phyloP scores from a whole-genome alignment of 106 monocot species.

The Hemerocallis citrina region DNA sequence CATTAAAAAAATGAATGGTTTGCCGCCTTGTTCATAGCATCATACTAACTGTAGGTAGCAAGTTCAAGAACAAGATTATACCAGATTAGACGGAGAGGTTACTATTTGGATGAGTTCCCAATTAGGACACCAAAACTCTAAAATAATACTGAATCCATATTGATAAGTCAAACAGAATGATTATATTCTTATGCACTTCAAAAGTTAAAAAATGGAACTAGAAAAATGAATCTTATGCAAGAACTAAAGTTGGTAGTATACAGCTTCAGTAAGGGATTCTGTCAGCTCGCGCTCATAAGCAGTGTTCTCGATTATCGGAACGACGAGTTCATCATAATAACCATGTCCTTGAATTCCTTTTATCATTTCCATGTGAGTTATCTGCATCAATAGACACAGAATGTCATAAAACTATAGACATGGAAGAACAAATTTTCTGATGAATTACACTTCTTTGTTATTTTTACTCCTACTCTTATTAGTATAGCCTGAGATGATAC shows the following conservation, averaged over 20 bases:
- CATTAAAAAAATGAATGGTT: no score
- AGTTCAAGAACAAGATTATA: neutral
- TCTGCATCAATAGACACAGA: slow-evolving; percentile 40
- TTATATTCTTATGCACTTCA: neutral
- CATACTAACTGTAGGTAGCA: neutral
- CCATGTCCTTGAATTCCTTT: slow-evolving; percentile 98
- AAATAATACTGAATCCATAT: neutral
- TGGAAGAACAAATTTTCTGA: neutral
- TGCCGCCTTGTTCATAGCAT: neutral
- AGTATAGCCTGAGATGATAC: no score
- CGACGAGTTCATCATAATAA: slow-evolving; percentile 83
- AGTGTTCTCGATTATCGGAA: slow-evolving; percentile 97
- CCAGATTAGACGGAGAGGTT: neutral
- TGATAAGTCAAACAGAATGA: neutral
- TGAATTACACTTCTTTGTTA: no score
- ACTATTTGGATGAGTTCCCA: neutral
- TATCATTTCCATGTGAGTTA: slow-evolving; percentile 99
- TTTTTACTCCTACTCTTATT: no score
- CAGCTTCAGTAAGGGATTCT: slow-evolving; percentile 82
- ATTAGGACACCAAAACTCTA: neutral
- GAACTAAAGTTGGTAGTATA: slow-evolving; percentile 16
- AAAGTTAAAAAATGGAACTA: neutral
- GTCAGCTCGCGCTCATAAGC: slow-evolving; percentile 88
- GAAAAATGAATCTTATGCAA: neutral
- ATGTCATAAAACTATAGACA: neutral